phyloP scores from a whole-genome alignment of 176 grass and related monocot genomes.

The Thinopyrum elongatum region DNA sequence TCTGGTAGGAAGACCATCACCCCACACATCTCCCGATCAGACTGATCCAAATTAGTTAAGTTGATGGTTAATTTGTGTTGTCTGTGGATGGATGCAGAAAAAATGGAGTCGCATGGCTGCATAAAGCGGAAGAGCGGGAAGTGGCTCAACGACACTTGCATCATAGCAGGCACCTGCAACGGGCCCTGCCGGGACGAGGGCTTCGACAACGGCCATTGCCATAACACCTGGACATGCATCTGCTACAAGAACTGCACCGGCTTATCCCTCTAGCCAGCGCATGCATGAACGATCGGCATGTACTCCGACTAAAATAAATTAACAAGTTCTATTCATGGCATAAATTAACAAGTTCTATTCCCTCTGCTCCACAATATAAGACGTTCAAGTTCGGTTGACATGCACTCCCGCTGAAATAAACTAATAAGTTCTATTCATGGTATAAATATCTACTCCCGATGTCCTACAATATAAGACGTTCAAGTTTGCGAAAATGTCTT shows the following conservation, averaged over 20 bases:
- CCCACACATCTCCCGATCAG: not conserved
- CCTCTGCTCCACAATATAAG: no score
- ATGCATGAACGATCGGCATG: not conserved
- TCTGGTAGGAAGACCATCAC: not conserved
- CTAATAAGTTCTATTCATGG: no score
- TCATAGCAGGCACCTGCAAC: not conserved
- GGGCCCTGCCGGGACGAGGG: not conserved
- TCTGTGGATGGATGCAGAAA: not conserved
- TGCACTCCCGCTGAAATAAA: no score
- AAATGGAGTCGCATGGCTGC: no score
- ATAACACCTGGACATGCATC: not conserved
- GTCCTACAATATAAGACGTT: no score
- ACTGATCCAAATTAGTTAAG: not conserved
- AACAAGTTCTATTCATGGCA: not conserved
- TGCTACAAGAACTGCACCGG: not conserved
- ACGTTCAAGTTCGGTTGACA: no score
- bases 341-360: no score
- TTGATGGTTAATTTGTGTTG: not conserved
- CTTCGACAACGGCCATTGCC: not conserved
- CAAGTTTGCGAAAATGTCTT: no score
- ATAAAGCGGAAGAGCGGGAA: not conserved
- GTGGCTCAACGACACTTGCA: not conserved
- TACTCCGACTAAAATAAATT: not conserved
- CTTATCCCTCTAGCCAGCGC: not conserved
- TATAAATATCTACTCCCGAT: no score